phyloP scores from a whole-genome alignment of 2,329 filamentous ascomycete species.

The Magnaporthales sp. region DNA sequence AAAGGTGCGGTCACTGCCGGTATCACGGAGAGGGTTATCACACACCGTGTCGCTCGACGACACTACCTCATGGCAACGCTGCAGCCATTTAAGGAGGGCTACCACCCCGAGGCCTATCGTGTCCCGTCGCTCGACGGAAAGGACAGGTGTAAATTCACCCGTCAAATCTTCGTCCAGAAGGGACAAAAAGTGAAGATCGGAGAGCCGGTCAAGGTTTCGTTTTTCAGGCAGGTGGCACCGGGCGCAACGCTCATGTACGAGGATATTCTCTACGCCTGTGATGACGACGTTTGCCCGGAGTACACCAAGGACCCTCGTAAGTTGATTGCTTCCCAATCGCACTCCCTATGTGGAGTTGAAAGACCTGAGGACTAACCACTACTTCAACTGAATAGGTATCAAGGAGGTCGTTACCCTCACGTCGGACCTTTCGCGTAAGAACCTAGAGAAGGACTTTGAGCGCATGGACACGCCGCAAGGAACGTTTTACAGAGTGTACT shows the following conservation, averaged over 20 bases:
- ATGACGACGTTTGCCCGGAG: slow-evolving; percentile 95
- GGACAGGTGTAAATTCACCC: slow-evolving; percentile 96
- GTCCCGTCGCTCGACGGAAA: slow-evolving; percentile 95
- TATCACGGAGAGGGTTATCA: slow-evolving; percentile 94
- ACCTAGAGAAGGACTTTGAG: slow-evolving; percentile 98
- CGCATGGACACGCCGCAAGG: slow-evolving; percentile 98
- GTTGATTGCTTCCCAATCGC: slow-evolving; percentile 28
- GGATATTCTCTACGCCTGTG: slow-evolving; percentile 94
- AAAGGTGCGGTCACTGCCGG: slow-evolving; percentile 96
- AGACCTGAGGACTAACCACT: background rate
- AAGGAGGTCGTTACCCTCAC: slow-evolving; percentile 98
- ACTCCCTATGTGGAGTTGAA: background rate
- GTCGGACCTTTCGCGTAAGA: slow-evolving; percentile 93
- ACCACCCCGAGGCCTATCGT: slow-evolving; percentile 96
- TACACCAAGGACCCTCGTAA: slow-evolving; percentile 99
- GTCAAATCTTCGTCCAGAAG: slow-evolving; percentile 98
- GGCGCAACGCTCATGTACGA: slow-evolving; percentile 99
- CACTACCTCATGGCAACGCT: slow-evolving; percentile 99
- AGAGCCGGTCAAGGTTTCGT: slow-evolving; percentile 96
- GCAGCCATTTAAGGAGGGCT: slow-evolving; percentile 97
- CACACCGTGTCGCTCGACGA: slow-evolving; percentile 89
- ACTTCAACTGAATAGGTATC: slow-evolving; percentile 57
- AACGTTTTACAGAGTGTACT: slow-evolving; percentile 81
- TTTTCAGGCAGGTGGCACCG: slow-evolving; percentile 95
- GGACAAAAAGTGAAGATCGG: slow-evolving; percentile 98